Evolutionary conservation across 2,329 filamentous ascomycete species (phyloP), one percentile per base, ranked within the genome.

Genomic region (Basipetospora chlamydospora): DNA sequence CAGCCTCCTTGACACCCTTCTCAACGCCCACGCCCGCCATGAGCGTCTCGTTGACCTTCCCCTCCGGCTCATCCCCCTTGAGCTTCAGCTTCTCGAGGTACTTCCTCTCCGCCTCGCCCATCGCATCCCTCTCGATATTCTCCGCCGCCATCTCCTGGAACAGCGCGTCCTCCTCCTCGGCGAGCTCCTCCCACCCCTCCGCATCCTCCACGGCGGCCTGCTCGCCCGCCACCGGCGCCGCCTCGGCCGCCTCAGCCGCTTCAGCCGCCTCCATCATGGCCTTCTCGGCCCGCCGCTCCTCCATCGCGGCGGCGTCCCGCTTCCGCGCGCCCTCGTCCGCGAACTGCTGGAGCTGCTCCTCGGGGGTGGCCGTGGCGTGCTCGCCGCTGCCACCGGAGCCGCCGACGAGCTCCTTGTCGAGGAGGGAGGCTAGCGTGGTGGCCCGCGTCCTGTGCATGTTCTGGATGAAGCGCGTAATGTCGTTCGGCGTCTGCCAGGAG

Each of bases 401-500:
- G 11, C 30, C 30, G 17, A 28, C 17, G 16, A 33, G 26, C 29
- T 38, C 22, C 28, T 21, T 16, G 29, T 38, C 29, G 36, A 38
- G 33, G 23, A 37, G 35, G 9, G 35, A 37, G 7, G 36, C 26
- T 9, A 38, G 29, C 16, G 28, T 28, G 20, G 33, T 22, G 21
- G 15, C 30, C 11, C 30, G 26, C 22, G 13, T 23, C 10, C 22
- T 15, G n/a, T 20, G 8, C 29, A 38, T 38, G 17, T 23, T 17
- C 15, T 41, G 37, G 45, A 66, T 60, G 47, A 60, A 63, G 5
- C 47, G 47, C 21, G 42, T 42, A n/a, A 67, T 51, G 26, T 69
- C 62, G 2, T 49, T 40, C 1, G 63, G 58, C 16, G 63, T 74
- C 21, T 54, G 22, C 74, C 74, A 92, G 3, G 75, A 67, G n/a